These are phyloP conservation scores for Fusarium verticillioides DNA, from an alignment of 2,329 filamentous ascomycete genomes.

Conservation along the genomic window DNA sequence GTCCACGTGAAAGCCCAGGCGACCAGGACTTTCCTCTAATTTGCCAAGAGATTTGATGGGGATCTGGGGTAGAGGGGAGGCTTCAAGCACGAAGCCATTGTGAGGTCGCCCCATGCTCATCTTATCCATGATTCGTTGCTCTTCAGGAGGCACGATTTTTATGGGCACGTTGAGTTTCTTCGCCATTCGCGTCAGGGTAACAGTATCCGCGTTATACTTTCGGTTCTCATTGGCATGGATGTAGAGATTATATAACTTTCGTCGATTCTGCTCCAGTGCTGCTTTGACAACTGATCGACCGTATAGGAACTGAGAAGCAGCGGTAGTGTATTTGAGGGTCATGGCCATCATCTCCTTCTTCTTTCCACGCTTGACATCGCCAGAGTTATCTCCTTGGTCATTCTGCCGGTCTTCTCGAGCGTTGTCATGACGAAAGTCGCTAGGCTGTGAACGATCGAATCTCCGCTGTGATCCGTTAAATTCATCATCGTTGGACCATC, in stretches of 20 bases:
- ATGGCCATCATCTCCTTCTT: slow-evolving; percentile 51
- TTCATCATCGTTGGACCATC: background rate
- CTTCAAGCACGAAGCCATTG: slow-evolving; percentile 89
- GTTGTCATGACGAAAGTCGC: slow-evolving; percentile 16
- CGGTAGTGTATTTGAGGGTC: slow-evolving; percentile 73
- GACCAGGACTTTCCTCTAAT: slow-evolving; percentile 56
- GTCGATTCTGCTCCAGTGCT: slow-evolving; percentile 72
- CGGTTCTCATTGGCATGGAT: slow-evolving; percentile 71
- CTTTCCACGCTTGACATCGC: slow-evolving; percentile 30
- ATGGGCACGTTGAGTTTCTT: slow-evolving; percentile 63
- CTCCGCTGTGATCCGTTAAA: slow-evolving; percentile 15
- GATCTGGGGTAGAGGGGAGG: slow-evolving; percentile 80
- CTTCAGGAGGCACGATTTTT: slow-evolving; percentile 67
- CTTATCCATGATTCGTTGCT: slow-evolving; percentile 79
- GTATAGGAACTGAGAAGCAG: slow-evolving; percentile 92
- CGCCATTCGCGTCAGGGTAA: slow-evolving; percentile 59
- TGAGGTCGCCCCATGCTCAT: slow-evolving; percentile 86
- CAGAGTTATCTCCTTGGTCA: background rate
- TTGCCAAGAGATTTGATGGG: slow-evolving; percentile 70
- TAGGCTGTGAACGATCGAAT: slow-evolving; percentile 8
- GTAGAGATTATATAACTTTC: slow-evolving; percentile 87
- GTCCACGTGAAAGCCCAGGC: slow-evolving; percentile 66
- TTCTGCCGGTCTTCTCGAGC: slow-evolving; percentile 20
- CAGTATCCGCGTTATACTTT: slow-evolving; percentile 60
- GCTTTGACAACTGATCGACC: slow-evolving; percentile 84